These are phyloP conservation scores for Chloranthus sessilifolius DNA, from an alignment of 164 flowering plant genomes.

Conservation along the genomic window DNA sequence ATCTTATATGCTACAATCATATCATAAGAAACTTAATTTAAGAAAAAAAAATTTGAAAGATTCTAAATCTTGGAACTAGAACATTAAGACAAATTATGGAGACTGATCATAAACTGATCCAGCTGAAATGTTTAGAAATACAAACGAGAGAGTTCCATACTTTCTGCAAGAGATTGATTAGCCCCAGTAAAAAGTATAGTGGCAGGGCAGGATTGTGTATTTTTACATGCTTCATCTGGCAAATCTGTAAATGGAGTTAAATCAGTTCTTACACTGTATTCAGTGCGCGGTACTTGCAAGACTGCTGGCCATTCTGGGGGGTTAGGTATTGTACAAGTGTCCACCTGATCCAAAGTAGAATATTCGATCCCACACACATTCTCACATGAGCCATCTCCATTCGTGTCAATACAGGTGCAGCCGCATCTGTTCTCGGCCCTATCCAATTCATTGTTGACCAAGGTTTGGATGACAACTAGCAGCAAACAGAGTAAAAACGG, in stretches of 20 bases:
- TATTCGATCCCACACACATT: slow-evolving; percentile 64
- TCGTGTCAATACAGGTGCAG: slow-evolving; percentile 50
- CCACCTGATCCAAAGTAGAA: slow-evolving; percentile 53
- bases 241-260: slow-evolving; percentile 33
- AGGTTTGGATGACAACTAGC: slow-evolving; percentile 36
- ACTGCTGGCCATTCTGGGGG: slow-evolving; percentile 88
- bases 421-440: slow-evolving; percentile 59
- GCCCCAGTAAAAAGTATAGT: slow-evolving; percentile 73
- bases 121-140: no score
- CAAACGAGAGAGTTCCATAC: no score
- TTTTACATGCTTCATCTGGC: slow-evolving; percentile 66
- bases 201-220: slow-evolving; percentile 73
- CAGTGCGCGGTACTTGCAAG: slow-evolving; percentile 64
- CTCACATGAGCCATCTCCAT: slow-evolving; percentile 54
- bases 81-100: no score
- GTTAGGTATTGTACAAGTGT: slow-evolving; percentile 48
- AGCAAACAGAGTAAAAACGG: slow-evolving; percentile 58
- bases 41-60: no score
- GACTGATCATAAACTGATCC: no score
- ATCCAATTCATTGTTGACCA: slow-evolving; percentile 45
- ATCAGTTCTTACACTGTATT: slow-evolving; percentile 52
- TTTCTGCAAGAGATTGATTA: slow-evolving; percentile 58
- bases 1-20: no score
- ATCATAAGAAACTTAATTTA: no score
- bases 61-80: no score